These are phyloP conservation scores for Kernera saxatilis DNA, from an alignment of 345 rosid species.

Conservation along the genomic window DNA sequence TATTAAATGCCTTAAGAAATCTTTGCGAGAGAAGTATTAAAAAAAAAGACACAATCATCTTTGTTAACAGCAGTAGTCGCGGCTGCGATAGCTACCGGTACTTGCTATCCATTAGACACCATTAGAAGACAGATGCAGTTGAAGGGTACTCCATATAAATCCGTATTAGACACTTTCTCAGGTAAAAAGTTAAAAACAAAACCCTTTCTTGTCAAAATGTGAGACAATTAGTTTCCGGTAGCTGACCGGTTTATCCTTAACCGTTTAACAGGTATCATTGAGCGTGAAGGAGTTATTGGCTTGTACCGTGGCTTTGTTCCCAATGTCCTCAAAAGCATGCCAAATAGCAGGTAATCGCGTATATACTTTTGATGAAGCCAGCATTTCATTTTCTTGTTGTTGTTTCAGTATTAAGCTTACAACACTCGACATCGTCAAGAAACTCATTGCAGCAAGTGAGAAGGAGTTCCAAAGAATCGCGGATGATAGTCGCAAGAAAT, in stretches of 20 bases:
- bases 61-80: conserved; percentile 77
- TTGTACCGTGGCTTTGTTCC: conserved; percentile 85
- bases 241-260: background rate
- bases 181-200: conserved; percentile 34
- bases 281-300: conserved; percentile 69
- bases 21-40: conserved; percentile 70
- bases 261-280: conserved; percentile 50
- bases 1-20: conserved; percentile 27
- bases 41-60: conserved; percentile 66
- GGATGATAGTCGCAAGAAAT: conserved; percentile 63
- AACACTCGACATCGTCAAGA: conserved; percentile 74
- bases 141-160: conserved; percentile 73
- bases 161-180: conserved; percentile 63
- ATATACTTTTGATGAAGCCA: background rate
- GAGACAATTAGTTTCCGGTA: background rate
- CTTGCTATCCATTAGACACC: conserved; percentile 89
- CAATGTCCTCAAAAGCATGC: conserved; percentile 80
- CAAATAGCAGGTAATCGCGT: conserved; percentile 70
- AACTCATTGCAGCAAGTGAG: conserved; percentile 66
- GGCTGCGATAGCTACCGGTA: conserved; percentile 75
- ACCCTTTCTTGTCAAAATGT: background rate
- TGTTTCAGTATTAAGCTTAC: conserved; percentile 87
- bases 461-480: conserved; percentile 65
- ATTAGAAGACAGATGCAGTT: conserved; percentile 94
- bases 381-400: background rate